Percentiles rank a stretch among this genome's conserved stretches.
Evolutionary conservation across 2,329 filamentous ascomycete species (phyloP).

Genomic region (Thermoascus crustaceus): DNA sequence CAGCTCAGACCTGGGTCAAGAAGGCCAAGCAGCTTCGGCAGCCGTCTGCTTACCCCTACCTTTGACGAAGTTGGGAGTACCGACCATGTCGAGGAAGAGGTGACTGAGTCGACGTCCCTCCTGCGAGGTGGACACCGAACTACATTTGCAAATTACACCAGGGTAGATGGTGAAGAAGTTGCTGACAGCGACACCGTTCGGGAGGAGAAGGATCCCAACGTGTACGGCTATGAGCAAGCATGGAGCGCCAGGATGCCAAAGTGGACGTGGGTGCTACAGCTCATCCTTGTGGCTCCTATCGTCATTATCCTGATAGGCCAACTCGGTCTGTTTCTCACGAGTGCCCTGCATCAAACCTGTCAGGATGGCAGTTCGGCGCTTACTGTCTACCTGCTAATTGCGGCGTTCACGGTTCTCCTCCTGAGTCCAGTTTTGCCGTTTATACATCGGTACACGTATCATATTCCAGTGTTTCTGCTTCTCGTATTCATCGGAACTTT

Average conservation of each 20-base stretch:
- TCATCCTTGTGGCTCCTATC: constrained; percentile 71
- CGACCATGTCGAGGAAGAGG: constrained; percentile 31
- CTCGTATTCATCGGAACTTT: constrained; percentile 65
- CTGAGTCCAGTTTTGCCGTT: constrained; percentile 74
- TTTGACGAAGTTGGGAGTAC: constrained; percentile 29
- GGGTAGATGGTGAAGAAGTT: constrained; percentile 23
- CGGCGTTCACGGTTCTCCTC: constrained; percentile 60
- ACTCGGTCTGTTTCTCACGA: constrained; percentile 62
- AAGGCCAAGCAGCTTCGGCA: constrained; percentile 29
- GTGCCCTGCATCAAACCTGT: constrained; percentile 69
- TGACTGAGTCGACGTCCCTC: constrained; percentile 51
- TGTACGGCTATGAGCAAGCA: constrained; percentile 66
- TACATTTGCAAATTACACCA: constrained; percentile 50
- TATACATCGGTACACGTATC: constrained; percentile 75
- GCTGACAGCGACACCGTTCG: constrained; percentile 16
- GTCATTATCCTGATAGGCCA: constrained; percentile 70
- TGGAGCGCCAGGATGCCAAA: constrained; percentile 75
- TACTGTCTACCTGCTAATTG: constrained; percentile 62
- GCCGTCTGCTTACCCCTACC: constrained; percentile 35
- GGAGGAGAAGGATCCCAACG: constrained; percentile 24
- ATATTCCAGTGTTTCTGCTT: constrained; percentile 70
- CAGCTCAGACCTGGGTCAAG: constrained; percentile 42
- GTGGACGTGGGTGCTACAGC: constrained; percentile 84
- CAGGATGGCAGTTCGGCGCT: constrained; percentile 71
- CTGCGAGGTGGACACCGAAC: constrained; percentile 43